Base-by-base conservation (phyloP, 2,329 filamentous ascomycete species). In the Colletotrichum theobromicola region DNA sequence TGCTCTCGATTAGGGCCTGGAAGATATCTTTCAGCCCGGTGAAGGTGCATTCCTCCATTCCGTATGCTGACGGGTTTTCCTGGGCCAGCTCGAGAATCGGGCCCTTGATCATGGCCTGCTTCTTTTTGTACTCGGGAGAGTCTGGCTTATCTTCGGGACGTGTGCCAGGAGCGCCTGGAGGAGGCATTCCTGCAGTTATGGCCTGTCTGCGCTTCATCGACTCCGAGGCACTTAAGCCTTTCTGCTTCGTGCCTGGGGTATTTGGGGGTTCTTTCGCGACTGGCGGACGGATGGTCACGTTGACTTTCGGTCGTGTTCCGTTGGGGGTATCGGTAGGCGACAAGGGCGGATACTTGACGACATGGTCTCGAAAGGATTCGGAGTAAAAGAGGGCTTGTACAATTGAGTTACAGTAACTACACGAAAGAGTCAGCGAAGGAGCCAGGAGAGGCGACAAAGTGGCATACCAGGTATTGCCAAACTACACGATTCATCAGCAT, bases 341-440 rank as follows among this genome's bases (percentile, higher is more conserved):
- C 76, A 92, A 89, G 37, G 91, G 89, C 5, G 97, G 96, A 81
- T 98, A 99, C 81, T 94, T 96, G 84, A 99, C 92, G 78, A 99
- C 95, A 81, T 96, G 92, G 87, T 98, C 94, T 85, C 97, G 94
- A 84, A 99, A 99, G 35, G 95, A 92, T 58, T 95, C 93, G 24
- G 96, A 98, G 87, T 98, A 98, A 86, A 98, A 99, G 72, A 99
- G 92, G 80, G 95, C 97, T 87, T 99, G 97, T 73, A 99, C 91
- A 80, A 99, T 98, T 16, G 97, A 99, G 85, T 99, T 99, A 87
- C 95, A 98, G 86, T 99, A 99, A 84, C 96, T 98, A 84, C 53
- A 58, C 46, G 12, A 34, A 58, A 9, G 32, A 9, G 32, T 75
- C 61, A 69, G 68, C 50, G 50, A 30, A 46, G n/a, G 12, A 21